Percentiles rank a stretch among this genome's conserved stretches.
Evolutionary conservation across 805 yeast genomes (phyloP).

Genomic region (Starmerella floris): DNA sequence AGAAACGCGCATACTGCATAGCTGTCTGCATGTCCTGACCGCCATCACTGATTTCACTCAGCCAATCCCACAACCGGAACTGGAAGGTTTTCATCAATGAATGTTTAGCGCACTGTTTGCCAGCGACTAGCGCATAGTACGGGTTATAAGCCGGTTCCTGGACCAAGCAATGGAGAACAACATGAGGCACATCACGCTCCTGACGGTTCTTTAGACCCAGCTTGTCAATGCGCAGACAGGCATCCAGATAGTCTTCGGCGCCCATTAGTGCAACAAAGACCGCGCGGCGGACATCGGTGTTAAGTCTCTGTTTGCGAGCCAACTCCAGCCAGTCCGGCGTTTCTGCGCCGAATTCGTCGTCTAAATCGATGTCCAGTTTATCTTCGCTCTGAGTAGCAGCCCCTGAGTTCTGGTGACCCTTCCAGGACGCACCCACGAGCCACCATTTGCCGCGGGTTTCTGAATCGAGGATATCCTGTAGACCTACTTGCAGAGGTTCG

Average conservation of each 20-base stretch:
- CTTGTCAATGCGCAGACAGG: constrained; percentile 69
- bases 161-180: constrained; percentile 72
- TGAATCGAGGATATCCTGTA: constrained; percentile 66
- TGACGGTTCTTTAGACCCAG: constrained; percentile 65
- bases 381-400: constrained; percentile 23
- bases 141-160: constrained; percentile 80
- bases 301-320: constrained; percentile 81
- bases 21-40: constrained; percentile 33
- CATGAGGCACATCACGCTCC: constrained; percentile 74
- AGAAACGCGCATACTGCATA: constrained; percentile 67
- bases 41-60: constrained; percentile 45
- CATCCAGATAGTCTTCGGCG: constrained; percentile 82
- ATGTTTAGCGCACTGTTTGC: constrained; percentile 58
- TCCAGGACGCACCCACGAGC: constrained; percentile 98
- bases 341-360: constrained; percentile 34
- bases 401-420: constrained; percentile 38
- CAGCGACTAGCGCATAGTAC: constrained; percentile 70
- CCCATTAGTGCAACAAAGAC: constrained; percentile 91
- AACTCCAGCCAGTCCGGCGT: constrained; percentile 74
- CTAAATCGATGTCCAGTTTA: constrained; percentile 47
- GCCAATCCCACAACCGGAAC: constrained; percentile 75
- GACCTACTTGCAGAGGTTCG: constrained; percentile 74
- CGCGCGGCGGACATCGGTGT: constrained; percentile 88
- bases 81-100: constrained; percentile 71
- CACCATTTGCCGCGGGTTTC: constrained; percentile 94